Evolutionary conservation across 352 stramenopile genomes (phyloP).

Genomic region (Labyrinthula sp.): DNA sequence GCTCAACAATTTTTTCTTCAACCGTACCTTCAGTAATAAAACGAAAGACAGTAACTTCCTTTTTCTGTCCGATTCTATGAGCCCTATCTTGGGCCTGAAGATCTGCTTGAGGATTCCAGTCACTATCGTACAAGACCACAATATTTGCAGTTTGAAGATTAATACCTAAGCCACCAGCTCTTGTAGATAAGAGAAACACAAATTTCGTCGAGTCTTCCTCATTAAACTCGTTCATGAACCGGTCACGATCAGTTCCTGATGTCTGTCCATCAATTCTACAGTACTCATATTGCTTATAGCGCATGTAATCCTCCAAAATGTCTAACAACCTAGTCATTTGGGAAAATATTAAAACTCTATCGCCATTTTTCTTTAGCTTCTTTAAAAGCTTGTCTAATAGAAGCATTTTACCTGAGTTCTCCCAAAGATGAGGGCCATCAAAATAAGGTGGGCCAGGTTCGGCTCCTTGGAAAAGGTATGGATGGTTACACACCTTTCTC

Average conservation of each 20-base stretch:
- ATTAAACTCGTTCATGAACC: slow-evolving; percentile 93
- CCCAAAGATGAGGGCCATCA: slow-evolving; percentile 86
- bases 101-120: slow-evolving; percentile 96
- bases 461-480: slow-evolving; percentile 95
- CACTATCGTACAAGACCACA: slow-evolving; percentile 75
- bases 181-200: slow-evolving; percentile 85
- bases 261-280: slow-evolving; percentile 65
- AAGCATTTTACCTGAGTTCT: slow-evolving; percentile 92
- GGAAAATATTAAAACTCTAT: slow-evolving; percentile 92
- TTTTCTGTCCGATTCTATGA: slow-evolving; percentile 92
- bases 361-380: slow-evolving; percentile 56
- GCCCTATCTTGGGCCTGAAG: slow-evolving; percentile 91
- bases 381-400: slow-evolving; percentile 77
- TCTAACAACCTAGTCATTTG: slow-evolving; percentile 99
- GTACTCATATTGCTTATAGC: slow-evolving; percentile 50
- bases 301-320: slow-evolving; percentile 97
- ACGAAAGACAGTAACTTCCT: slow-evolving; percentile 90
- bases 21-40: slow-evolving; percentile 90
- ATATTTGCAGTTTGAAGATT: slow-evolving; percentile 96
- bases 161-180: slow-evolving; percentile 82
- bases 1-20: slow-evolving; percentile 95
- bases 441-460: slow-evolving; percentile 84
- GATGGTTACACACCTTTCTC: slow-evolving; percentile 96
- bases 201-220: slow-evolving; percentile 79
- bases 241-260: slow-evolving; percentile 33